Conservation (phyloP, 176 grass and related monocot species). For the Phragmites australis region DNA sequence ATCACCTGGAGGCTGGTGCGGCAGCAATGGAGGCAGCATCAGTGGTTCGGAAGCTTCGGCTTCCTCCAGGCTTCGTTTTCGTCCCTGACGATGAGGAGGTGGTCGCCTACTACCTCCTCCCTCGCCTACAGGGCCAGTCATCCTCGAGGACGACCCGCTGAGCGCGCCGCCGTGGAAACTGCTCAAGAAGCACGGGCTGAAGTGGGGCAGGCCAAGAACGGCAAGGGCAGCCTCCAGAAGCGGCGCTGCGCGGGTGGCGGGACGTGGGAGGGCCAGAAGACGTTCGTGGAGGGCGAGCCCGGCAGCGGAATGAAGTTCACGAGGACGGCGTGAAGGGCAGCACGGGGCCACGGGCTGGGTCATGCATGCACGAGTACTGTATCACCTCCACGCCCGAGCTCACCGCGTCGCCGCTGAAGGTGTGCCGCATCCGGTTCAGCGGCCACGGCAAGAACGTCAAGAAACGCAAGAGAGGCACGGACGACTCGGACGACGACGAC, state of each 20-base stretch:
- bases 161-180: background rate
- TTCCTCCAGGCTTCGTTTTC: background rate
- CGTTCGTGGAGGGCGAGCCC: background rate
- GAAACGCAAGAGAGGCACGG: background rate
- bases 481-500: background rate
- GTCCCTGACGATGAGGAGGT: background rate
- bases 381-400: background rate
- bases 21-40: background rate
- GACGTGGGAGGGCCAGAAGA: background rate
- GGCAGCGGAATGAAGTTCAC: background rate
- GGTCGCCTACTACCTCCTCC: background rate
- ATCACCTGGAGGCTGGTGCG: too few species aligned
- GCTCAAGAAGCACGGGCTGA: background rate
- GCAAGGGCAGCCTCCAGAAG: background rate
- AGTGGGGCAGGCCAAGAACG: background rate
- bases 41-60: background rate
- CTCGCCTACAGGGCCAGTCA: background rate
- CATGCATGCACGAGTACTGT: slow-evolving; percentile 27
- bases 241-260: background rate
- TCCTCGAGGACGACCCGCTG: background rate
- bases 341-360: slow-evolving; percentile 25
- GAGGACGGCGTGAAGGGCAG: background rate
- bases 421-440: slow-evolving; percentile 11
- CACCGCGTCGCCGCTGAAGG: background rate
- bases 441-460: slow-evolving; percentile 11